Evolutionary conservation across 2,329 filamentous ascomycete species (phyloP).

Genomic region (Magnaporthiopsis rhizophila): DNA sequence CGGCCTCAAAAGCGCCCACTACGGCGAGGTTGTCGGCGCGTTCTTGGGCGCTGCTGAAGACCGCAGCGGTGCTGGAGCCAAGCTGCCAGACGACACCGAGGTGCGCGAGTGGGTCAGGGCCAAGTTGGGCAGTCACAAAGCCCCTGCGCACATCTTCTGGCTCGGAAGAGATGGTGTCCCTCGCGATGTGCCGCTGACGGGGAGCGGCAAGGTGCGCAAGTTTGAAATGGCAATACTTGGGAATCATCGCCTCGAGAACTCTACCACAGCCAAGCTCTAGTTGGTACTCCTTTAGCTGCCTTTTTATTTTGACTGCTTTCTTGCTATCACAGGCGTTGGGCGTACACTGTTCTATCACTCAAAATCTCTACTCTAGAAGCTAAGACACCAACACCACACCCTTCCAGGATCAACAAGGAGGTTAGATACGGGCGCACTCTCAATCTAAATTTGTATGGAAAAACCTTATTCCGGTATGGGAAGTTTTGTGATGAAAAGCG

Average conservation of each 20-base stretch:
- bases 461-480: no score
- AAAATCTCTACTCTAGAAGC: not conserved
- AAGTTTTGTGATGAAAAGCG: no score
- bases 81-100: slow-evolving; percentile 41
- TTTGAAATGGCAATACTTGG: slow-evolving; percentile 52
- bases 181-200: slow-evolving; percentile 53
- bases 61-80: slow-evolving; percentile 14
- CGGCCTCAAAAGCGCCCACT: slow-evolving; percentile 60
- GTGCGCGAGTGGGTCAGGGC: slow-evolving; percentile 55
- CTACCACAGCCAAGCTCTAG: slow-evolving; percentile 38
- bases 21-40: slow-evolving; percentile 64
- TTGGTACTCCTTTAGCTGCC: not conserved
- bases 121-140: slow-evolving; percentile 58
- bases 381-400: not conserved
- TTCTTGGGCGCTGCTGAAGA: slow-evolving; percentile 41
- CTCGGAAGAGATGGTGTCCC: slow-evolving; percentile 55
- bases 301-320: not conserved
- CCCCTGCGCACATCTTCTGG: slow-evolving; percentile 68
- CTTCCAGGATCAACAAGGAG: no score
- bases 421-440: no score
- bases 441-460: no score
- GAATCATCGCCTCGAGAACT: slow-evolving; percentile 42
- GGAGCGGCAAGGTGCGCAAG: slow-evolving; percentile 65
- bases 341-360: not conserved
- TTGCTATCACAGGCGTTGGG: not conserved